Base-by-base conservation (phyloP, 495 filamentous ascomycete species). In the Aspergillus avenaceus region DNA sequence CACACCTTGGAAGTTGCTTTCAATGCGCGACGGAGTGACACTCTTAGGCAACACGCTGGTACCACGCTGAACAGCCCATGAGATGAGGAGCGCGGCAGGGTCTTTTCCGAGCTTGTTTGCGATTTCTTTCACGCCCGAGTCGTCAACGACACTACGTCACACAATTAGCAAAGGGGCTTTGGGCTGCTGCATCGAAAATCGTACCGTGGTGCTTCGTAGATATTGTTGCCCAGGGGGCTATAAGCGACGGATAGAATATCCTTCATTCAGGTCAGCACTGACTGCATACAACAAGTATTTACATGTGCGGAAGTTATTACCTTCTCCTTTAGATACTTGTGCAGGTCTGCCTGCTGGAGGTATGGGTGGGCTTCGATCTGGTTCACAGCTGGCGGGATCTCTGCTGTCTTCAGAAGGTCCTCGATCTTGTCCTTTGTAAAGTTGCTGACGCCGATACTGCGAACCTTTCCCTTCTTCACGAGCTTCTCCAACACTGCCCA, bases 291-390 rank as follows among this genome's bases (percentile, higher is more conserved):
- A n/a, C n/a, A 22, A 24, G 32, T 45, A 9, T 8, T 8, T 22
- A 13, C 23, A 7, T 11, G 13, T 22, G 24, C 5, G 2, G 12
- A 12, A 43, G 0, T 11, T 12, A 46, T 23, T 46, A 64, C 64
- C 22, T 63, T 66, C 5, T 67, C 62, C 28, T 67, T 62, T 43
- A 63, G 45, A 37, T 53, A 71, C 16, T 52, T 22, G 13, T 88
- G 40, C 16, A 95, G 73, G 11, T 66, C 65, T 0, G 69, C 65
- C 61, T 86, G 88, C 59, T 91, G 87, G 23, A 96, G 74, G 63
- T 93, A 95, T 0, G 88, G 84, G 61, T 93, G 86, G 54, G 82
- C 90, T 64, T 96, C 89, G 56, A 95, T 87, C 71, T 95, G 88
- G 71, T 95, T 95, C 53, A 86, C 78, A 19, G 76, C 85, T 0